Evolutionary conservation across 176 grass and related monocot genomes (phyloP).

Genomic region (Musa acuminata): DNA sequence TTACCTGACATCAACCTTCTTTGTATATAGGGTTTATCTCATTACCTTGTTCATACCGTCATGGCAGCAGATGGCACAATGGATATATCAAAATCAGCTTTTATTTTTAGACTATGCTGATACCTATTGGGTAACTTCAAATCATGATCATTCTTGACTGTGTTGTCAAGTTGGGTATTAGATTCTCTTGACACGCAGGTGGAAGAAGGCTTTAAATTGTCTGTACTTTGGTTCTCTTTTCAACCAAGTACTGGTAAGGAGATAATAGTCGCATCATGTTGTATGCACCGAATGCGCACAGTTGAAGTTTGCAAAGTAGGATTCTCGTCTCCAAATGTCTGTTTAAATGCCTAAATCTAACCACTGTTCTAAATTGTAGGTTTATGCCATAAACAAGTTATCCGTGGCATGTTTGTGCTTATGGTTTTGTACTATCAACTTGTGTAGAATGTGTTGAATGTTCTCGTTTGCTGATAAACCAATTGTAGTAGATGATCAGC

Average conservation of each 20-base stretch:
- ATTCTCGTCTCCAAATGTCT: too few species aligned
- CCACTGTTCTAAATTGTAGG: background rate
- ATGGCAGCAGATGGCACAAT: background rate
- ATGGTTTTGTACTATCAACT: too few species aligned
- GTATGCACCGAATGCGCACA: background rate
- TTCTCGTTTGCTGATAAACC: too few species aligned
- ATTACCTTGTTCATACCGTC: background rate
- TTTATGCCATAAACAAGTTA: background rate
- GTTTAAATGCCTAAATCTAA: background rate
- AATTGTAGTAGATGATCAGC: too few species aligned
- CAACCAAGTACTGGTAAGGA: background rate
- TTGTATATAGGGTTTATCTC: slow-evolving; percentile 11
- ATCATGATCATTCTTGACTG: background rate
- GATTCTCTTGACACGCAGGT: background rate
- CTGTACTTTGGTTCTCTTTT: background rate
- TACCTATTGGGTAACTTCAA: slow-evolving; percentile 5
- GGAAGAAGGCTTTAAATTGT: background rate
- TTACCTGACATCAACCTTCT: background rate
- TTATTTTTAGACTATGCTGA: background rate
- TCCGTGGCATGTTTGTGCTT: too few species aligned
- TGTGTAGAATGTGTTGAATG: too few species aligned
- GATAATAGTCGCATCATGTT: background rate
- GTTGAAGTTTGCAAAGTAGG: background rate
- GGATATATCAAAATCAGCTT: background rate
- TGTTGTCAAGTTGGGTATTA: background rate